Evolutionary conservation across 768 basidiomycete genomes (phyloP).

Genomic region (Calocera cornea): DNA sequence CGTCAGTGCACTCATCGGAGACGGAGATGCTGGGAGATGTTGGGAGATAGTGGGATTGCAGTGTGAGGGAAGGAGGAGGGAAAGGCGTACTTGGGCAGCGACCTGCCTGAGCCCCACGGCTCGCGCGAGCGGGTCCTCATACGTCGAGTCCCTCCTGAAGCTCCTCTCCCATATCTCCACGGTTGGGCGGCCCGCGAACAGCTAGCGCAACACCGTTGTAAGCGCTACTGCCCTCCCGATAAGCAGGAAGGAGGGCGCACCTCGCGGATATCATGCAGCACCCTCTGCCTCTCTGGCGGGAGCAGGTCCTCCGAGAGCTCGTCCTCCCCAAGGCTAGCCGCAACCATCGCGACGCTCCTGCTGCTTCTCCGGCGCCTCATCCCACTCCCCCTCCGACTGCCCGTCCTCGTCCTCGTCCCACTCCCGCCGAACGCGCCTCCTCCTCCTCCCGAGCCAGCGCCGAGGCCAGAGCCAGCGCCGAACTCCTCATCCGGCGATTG

Average conservation of each 20-base stretch:
- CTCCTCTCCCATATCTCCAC: neutral
- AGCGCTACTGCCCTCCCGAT: no score
- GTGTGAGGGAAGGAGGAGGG: no score
- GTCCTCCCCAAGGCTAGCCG: neutral
- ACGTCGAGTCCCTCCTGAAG: neutral
- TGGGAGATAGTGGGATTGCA: no score
- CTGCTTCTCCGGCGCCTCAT: neutral
- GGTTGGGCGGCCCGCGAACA: neutral
- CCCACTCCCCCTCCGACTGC: neutral
- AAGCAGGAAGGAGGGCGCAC: neutral
- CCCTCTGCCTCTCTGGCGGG: neutral
- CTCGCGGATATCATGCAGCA: neutral
- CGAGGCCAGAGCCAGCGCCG: neutral
- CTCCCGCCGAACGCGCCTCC: neutral
- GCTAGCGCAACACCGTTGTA: neutral
- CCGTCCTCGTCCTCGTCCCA: neutral
- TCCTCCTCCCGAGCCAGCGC: neutral
- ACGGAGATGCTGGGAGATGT: neutral
- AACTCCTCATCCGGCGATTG: neutral
- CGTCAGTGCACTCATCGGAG: neutral
- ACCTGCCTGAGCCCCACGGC: neutral
- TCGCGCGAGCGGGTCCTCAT: neutral
- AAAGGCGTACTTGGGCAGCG: neutral
- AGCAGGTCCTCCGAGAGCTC: neutral
- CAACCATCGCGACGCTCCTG: neutral